Base-by-base conservation (phyloP, 257 asterid genomes). In the Parsonsia alboflavescens region DNA sequence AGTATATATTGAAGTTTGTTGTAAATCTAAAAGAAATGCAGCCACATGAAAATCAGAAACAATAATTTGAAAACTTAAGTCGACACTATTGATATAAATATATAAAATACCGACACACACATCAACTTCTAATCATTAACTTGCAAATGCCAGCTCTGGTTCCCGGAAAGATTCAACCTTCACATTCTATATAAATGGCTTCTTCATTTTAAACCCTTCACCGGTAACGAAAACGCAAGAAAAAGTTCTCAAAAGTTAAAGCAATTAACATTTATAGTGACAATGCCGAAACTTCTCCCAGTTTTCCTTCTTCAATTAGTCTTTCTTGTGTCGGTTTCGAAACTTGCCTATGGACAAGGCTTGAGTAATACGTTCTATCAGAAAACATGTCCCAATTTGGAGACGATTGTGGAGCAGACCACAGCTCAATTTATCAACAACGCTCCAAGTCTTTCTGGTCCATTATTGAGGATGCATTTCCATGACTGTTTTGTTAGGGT, bases 361-460 rank as follows among this genome's bases (percentile, higher is more conserved):
- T 83, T 90, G 61, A 68, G 54, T 0, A 36, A 70, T 24, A 68
- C n/a, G 26, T 87, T 75, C 80, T 89, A 91, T 79, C n/a, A 56
- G 13, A 26, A 33, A 1, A 74, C 78, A 30, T 89, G 97, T 45
- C 92, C 93, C 7, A 74, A 69, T 6, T 63, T 85, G 7, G 89
- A 81, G 46, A 2, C 12, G 0, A 85, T 88, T 63, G 96, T 91
- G 0, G 71, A 16, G 5, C 6, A 68, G 0, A 76, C 85, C 24
- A 84, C 87, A 0, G 78, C 84, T 1, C 24, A n/a, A 0, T 77
- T 75, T 70, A 69, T 91, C 7, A 52, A 80, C 15, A 70, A 72
- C 9, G 87, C 82, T 5, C 92, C 91, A 1, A 46, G 58, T 69
- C 57, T 69, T 44, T 44, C 73, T 45, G 73, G 45, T 69, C 58